Percentiles rank a stretch among this genome's conserved stretches.
Evolutionary conservation across 176 grass and related monocot species (phyloP).

Genomic region (Canna indica): DNA sequence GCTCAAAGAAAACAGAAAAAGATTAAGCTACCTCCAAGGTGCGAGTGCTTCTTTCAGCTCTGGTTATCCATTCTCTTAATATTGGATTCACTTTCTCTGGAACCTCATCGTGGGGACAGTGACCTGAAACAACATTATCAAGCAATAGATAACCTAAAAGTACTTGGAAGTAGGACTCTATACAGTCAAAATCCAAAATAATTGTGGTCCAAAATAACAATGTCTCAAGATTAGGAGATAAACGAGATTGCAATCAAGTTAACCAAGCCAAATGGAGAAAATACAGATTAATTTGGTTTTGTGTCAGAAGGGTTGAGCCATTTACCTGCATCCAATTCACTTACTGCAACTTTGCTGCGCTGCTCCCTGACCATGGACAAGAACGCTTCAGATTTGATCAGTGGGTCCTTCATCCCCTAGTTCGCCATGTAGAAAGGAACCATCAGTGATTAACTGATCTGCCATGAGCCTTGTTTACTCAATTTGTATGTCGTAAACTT

Average conservation of each 20-base stretch:
- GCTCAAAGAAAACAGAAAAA: too few species aligned
- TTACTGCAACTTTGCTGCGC: constrained; percentile 48
- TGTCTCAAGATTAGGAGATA: not conserved
- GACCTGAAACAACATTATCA: constrained; percentile 37
- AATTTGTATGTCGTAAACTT: constrained; percentile 6
- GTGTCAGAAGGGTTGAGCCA: not conserved
- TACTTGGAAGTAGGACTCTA: not conserved
- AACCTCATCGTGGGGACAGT: constrained; percentile 85
- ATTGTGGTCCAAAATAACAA: not conserved
- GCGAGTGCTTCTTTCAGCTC: constrained; percentile 25
- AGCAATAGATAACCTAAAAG: constrained; percentile 2
- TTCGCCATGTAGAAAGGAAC: constrained; percentile 15
- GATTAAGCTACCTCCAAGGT: constrained; percentile 32
- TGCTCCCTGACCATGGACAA: constrained; percentile 65
- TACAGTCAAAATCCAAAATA: not conserved
- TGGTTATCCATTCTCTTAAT: constrained; percentile 50
- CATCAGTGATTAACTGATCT: constrained; percentile 14
- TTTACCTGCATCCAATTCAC: constrained; percentile 75
- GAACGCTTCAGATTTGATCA: constrained; percentile 55
- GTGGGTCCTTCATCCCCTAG: constrained; percentile 79
- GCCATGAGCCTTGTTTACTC: constrained; percentile 1
- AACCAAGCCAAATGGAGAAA: not conserved
- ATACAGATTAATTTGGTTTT: not conserved
- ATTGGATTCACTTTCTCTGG: constrained; percentile 63
- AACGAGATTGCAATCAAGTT: not conserved